Evolutionary conservation across 441 rosid genomes (phyloP), one percentile per base, ranked within the genome.

Genomic region (Populus trichocarpa): DNA sequence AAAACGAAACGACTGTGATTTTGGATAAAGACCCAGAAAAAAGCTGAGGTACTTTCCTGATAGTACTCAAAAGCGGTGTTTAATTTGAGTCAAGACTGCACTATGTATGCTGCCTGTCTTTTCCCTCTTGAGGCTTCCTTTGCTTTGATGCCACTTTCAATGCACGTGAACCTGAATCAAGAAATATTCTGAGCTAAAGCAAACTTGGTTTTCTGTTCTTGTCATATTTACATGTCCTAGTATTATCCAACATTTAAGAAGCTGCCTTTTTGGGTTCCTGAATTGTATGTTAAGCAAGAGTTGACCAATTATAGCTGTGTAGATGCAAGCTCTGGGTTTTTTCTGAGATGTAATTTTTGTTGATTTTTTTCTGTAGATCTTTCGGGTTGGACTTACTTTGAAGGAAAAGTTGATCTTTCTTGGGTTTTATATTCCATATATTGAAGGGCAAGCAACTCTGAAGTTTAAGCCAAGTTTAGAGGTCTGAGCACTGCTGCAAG

Each of bases 291-390:
- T 33, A 4, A 68, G 18, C 26, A 26, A 46, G 26, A 12, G 40
- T 36, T 38, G 76, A 36, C 18, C 16, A 22, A 38, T 16, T n/a
- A 61, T 73, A 61, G 8, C 26, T 50, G 20, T 68, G 78, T 69
- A 40, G 35, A 72, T 68, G 71, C 67, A 78, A 57, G 36, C 61
- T 78, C 33, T 38, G 23, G 28, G 50, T 53, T 70, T 12, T 78
- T 16, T n/a, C 42, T 53, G 38, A 75, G 67, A 71, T 65, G 30
- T 59, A 6, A 61, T 28, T 68, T 36, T 59, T 18, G 26, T 57
- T 69, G 30, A 28, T n/a, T 30, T 80, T 64, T 80, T 71, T 9
- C 63, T 81, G 71, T 74, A 81, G 25, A 20, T 57, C 70, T 79
- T 76, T 33, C 36, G 78, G 78, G 50, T 32, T 74, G 69, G 53